A percentile compares a stretch with the other conserved stretches of the same genome.
phyloP scores from a whole-genome alignment of 441 rosid genomes.

The Croton setiger region DNA sequence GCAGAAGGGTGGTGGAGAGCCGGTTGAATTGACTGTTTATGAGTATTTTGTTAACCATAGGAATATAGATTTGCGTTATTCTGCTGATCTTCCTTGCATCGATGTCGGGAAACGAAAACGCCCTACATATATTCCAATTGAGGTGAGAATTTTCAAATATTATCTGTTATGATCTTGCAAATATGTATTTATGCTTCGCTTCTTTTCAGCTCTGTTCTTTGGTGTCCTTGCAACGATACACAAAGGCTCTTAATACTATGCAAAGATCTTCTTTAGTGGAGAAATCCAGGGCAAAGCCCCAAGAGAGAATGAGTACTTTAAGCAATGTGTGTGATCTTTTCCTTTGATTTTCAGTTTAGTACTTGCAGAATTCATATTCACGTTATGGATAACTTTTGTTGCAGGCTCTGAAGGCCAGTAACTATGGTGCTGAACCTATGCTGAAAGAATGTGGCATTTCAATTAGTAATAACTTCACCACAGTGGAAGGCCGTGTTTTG shows the following conservation, averaged over 20 bases:
- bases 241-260: conserved; percentile 52
- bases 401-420: conserved; percentile 60
- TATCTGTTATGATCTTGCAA: not conserved
- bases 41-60: conserved; percentile 63
- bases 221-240: conserved; percentile 78
- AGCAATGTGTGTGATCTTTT: conserved; percentile 39
- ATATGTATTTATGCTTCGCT: not conserved
- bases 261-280: conserved; percentile 84
- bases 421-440: conserved; percentile 63
- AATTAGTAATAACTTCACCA: conserved; percentile 48
- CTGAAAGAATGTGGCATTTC: conserved; percentile 64
- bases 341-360: not conserved
- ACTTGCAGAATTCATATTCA: not conserved
- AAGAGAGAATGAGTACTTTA: conserved; percentile 68
- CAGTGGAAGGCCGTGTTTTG: conserved; percentile 77
- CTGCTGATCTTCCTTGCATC: conserved; percentile 67
- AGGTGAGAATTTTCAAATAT: conserved; percentile 33
- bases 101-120: conserved; percentile 86
- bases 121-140: conserved; percentile 74
- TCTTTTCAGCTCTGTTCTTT: conserved; percentile 54
- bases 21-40: conserved; percentile 48
- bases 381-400: conserved; percentile 7
- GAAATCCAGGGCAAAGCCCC: conserved; percentile 86
- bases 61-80: conserved; percentile 48
- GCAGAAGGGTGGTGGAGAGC: conserved; percentile 29